Base-by-base conservation (phyloP, 768 basidiomycete genomes). In the Leucosporidium scottii region DNA sequence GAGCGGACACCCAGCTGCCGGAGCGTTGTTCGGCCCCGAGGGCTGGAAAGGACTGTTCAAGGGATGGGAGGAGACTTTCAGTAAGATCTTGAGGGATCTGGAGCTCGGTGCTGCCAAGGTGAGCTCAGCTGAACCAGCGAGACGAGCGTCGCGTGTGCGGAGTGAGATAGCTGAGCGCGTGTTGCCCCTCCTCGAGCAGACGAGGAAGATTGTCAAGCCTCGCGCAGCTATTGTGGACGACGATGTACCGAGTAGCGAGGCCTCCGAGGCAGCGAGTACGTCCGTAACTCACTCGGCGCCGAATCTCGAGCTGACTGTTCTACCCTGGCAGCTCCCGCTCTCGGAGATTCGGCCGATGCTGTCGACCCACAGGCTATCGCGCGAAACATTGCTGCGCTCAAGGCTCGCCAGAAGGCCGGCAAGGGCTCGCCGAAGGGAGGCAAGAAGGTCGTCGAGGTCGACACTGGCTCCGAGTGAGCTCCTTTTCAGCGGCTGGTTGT, bases 381-480 rank as follows among this genome's bases (percentile, higher is more conserved):
- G 5, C 83, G 90, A 72, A 96, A 93, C 75, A 89, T 96, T 1
- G 87, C 92, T 73, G 90, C 90, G 0, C 82, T 99, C 62, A 96
- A 93, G 78, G 87, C 84, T 61, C 83, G 91, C 39, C 79, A 96
- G 59, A 85, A 64, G 82, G 83, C 25, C 82, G 84, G 55, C 81
- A 70, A 21, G 59, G 66, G 59, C 58, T 83, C 64, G 79, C 73
- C 47, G 65, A 70, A 55, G 67, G 68, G 58, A 62, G 64, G 12
- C 49, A 65, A 58, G 65, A 48, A 28, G 36, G 36, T 15, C 5
- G 59, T 8, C 34, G 36, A 67, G 70, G 53, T 67, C 68, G 59
- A 28, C 48, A 48, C 67, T 25, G 56, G 64, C 9, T 60, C 74
- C 36, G 65, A 73, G 71, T 68, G 59, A 64, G 59, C 47, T 30